Conservation (phyloP, 2,329 filamentous ascomycete species). For the Arthrobotrys pseudoclavata region DNA sequence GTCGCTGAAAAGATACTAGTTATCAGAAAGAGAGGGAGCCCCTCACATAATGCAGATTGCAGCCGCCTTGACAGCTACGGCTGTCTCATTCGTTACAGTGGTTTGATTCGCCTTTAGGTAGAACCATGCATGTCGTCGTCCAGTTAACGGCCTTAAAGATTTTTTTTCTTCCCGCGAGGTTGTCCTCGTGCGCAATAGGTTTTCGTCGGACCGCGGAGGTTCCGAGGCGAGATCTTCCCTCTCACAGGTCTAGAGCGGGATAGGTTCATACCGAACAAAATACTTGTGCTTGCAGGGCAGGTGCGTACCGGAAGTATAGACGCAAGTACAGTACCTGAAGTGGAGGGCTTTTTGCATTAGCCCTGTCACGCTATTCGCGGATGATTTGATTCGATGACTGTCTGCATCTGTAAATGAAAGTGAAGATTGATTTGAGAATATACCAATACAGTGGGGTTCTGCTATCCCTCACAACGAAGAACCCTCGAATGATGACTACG, state of each 20-base stretch:
- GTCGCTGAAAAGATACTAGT: not conserved
- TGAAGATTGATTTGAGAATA: conserved; percentile 40
- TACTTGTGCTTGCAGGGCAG: conserved; percentile 30
- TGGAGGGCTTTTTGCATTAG: conserved; percentile 25
- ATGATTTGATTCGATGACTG: conserved; percentile 56
- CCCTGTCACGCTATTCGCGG: conserved; percentile 57
- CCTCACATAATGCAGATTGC: conserved; percentile 27
- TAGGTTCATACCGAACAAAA: conserved; percentile 16
- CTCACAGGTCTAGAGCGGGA: conserved; percentile 23
- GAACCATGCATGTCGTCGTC: conserved; percentile 35
- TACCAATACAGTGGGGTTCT: conserved; percentile 11
- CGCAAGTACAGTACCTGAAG: conserved; percentile 1
- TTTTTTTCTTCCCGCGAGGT: conserved; percentile 33
- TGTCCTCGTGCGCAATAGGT: conserved; percentile 57
- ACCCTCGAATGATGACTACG: conserved; percentile 22
- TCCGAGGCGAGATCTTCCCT: conserved; percentile 51
- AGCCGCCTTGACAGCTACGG: conserved; percentile 33
- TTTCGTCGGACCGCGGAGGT: conserved; percentile 58
- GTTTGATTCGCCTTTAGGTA: conserved; percentile 48
- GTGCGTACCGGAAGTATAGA: not conserved
- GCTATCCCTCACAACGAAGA: conserved; percentile 4
- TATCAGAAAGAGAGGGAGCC: not conserved
- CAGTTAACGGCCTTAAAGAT: conserved; percentile 15
- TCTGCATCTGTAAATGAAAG: conserved; percentile 21
- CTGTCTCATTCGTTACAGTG: conserved; percentile 25